A percentile compares a stretch with the other conserved stretches of the same genome.
Evolutionary conservation across 495 filamentous ascomycete genomes (phyloP).

Genomic region (Pyrenula aspistea): DNA sequence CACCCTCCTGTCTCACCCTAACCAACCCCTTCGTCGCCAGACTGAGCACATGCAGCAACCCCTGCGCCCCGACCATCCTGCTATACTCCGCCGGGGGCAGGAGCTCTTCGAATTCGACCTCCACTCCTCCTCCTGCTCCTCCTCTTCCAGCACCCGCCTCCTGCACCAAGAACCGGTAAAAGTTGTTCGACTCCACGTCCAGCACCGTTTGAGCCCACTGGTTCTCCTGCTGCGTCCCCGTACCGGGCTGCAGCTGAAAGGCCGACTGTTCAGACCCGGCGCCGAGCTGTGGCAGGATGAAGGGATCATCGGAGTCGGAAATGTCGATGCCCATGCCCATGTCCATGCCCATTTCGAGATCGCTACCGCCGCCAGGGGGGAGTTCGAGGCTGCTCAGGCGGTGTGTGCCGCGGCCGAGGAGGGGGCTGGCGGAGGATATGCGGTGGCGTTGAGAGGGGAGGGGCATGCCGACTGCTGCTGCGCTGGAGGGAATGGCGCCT

Average conservation of each 20-base stretch:
- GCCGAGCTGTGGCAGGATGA: constrained; percentile 3
- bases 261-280: constrained; percentile 4
- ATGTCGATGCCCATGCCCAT: constrained; percentile 27
- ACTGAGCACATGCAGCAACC: constrained; percentile 57
- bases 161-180: constrained; percentile 43
- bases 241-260: constrained; percentile 31
- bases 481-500: constrained; percentile 14
- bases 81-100: constrained; percentile 41
- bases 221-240: constrained; percentile 26
- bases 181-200: constrained; percentile 45
- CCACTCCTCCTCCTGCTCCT: constrained; percentile 18
- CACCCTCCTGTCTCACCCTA: constrained; percentile 42
- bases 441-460: constrained; percentile 27
- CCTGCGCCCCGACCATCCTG: constrained; percentile 54
- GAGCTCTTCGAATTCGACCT: constrained; percentile 45
- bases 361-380: constrained; percentile 20
- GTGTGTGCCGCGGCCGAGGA: constrained; percentile 36
- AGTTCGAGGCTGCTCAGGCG: constrained; percentile 22
- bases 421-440: constrained; percentile 48
- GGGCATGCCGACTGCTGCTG: constrained; percentile 2
- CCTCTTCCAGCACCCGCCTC: constrained; percentile 19
- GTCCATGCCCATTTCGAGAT: no score
- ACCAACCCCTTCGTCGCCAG: constrained; percentile 55
- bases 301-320: constrained; percentile 14
- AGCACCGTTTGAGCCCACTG: constrained; percentile 36